Evolutionary conservation across 257 asterid genomes (phyloP).

Genomic region (Plantago ovata): DNA sequence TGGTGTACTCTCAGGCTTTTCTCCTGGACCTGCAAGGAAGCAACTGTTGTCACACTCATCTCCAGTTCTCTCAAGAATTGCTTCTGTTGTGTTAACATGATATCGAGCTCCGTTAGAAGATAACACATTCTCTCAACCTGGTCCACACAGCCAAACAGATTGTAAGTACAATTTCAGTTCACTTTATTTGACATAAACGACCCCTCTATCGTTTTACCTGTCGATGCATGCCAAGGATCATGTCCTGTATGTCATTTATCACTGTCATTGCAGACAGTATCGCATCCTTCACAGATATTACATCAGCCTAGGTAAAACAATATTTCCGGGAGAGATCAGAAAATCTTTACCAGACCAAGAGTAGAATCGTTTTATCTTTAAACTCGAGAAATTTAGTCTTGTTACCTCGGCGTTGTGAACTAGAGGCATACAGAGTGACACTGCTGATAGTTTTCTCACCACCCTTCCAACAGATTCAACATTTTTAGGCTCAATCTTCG

Average conservation of each 20-base stretch:
- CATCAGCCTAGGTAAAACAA: conserved; percentile 31
- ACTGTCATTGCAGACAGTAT: conserved; percentile 34
- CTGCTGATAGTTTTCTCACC: conserved; percentile 57
- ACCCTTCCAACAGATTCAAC: conserved; percentile 60
- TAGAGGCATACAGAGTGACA: conserved; percentile 57
- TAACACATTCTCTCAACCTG: conserved; percentile 58
- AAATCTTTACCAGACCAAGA: too few relatives aligned
- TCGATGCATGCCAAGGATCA: conserved; percentile 31
- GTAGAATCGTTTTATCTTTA: too few relatives aligned
- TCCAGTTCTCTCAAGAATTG: conserved; percentile 42
- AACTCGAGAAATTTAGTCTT: neutral
- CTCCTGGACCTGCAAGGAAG: conserved; percentile 46
- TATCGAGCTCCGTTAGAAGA: conserved; percentile 51
- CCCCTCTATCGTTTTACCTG: conserved; percentile 32
- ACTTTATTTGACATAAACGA: too few relatives aligned
- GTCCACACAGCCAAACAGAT: neutral
- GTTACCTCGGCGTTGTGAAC: conserved; percentile 46
- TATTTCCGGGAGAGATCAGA: neutral
- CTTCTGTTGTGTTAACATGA: conserved; percentile 39
- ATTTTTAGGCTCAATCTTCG: conserved; percentile 45
- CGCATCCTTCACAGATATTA: conserved; percentile 37
- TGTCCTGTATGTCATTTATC: conserved; percentile 38
- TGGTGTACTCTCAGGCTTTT: conserved; percentile 42
- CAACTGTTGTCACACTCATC: conserved; percentile 21
- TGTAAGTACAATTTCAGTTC: too few relatives aligned